These are phyloP conservation scores for Leptographium wingfieldii DNA, from an alignment of 2,329 filamentous ascomycete species.

Conservation along the genomic window DNA sequence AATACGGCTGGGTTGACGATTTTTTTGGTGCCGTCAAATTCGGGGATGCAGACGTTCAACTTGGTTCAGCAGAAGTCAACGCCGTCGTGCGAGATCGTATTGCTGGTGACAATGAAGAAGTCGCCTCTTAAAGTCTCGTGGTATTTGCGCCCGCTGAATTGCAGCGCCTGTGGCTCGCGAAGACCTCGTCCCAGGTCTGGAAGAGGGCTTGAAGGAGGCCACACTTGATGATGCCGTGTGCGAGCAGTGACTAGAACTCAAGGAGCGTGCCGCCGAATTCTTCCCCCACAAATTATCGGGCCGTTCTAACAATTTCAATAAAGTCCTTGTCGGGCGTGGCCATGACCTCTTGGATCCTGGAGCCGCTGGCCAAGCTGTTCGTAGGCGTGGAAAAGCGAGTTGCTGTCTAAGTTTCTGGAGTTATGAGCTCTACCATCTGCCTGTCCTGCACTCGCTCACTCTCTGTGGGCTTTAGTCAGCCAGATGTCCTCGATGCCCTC, in stretches of 20 bases:
- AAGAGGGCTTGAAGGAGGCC: slow-evolving; percentile 42
- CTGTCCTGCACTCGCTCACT: background rate
- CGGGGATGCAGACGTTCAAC: slow-evolving; percentile 22
- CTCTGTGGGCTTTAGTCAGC: background rate
- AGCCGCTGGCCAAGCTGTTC: background rate
- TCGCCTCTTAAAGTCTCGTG: background rate
- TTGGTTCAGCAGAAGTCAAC: slow-evolving; percentile 29
- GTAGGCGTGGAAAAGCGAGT: background rate
- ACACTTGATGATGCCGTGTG: slow-evolving; percentile 22
- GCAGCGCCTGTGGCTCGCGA: slow-evolving; percentile 21
- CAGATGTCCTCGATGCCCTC: background rate
- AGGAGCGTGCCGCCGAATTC: background rate
- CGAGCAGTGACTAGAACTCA: background rate
- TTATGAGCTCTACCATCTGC: background rate
- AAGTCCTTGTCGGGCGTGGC: slow-evolving; percentile 15
- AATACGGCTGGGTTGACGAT: slow-evolving; percentile 31
- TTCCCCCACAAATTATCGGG: slow-evolving; percentile 13
- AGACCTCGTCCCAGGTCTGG: slow-evolving; percentile 30
- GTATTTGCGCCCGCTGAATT: background rate
- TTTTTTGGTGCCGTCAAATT: slow-evolving; percentile 31
- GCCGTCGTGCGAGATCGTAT: slow-evolving; percentile 36
- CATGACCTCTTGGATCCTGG: background rate
- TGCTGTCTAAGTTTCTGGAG: background rate
- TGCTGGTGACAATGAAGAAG: slow-evolving; percentile 22
- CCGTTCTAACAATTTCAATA: slow-evolving; percentile 15